Evolutionary conservation across 202 grass and related monocot genomes (phyloP).

Genomic region (Schoenoplectus tabernaemontani): DNA sequence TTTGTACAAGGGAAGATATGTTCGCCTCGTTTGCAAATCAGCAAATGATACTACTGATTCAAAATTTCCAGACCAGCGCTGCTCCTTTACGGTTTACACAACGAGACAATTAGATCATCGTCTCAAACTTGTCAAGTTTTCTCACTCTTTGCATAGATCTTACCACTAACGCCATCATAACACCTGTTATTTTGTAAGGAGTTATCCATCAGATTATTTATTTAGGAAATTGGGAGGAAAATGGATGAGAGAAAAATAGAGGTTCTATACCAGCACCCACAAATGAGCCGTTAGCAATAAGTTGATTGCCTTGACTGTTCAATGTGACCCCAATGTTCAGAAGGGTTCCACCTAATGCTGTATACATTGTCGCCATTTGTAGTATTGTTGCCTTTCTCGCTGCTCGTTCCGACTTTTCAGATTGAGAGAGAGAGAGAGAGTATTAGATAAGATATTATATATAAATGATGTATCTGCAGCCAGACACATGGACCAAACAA

Average conservation of each 20-base stretch:
- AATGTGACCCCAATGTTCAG: conserved; percentile 74
- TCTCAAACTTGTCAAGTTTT: conserved; percentile 82
- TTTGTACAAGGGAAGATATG: neutral
- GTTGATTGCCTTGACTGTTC: conserved; percentile 66
- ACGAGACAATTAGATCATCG: conserved; percentile 48
- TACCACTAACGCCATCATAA: conserved; percentile 54
- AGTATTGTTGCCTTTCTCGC: conserved; percentile 71
- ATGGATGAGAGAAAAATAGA: neutral
- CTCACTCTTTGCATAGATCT: conserved; percentile 76
- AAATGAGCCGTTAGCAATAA: conserved; percentile 59
- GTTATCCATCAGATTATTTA: neutral
- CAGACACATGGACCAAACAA: neutral
- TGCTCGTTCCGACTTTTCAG: conserved; percentile 69
- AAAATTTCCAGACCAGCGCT: neutral
- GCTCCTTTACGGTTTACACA: neutral
- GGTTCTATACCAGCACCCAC: conserved; percentile 51
- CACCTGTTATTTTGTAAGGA: conserved; percentile 47
- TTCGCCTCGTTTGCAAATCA: neutral
- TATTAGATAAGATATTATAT: neutral
- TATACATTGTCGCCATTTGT: conserved; percentile 89
- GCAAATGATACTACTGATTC: neutral
- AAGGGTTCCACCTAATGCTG: conserved; percentile 73
- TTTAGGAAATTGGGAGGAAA: neutral
- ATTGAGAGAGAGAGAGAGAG: conserved; percentile 6
- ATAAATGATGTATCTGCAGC: neutral